Conservation (phyloP, 2,329 filamentous ascomycete genomes). For the Parastagonospora avenae region DNA sequence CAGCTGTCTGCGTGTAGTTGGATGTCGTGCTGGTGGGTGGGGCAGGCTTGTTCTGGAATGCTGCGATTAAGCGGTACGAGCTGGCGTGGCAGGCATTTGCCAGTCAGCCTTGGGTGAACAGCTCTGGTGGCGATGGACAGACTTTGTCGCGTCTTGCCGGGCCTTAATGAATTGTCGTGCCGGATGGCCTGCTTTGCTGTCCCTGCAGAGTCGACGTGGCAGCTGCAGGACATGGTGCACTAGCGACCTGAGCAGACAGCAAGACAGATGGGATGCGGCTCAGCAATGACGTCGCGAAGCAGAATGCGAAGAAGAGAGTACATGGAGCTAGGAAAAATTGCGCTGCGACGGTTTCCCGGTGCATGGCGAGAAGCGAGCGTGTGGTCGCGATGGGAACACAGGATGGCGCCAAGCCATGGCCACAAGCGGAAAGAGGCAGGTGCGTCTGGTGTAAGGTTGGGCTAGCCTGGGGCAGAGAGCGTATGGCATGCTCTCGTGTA, state of each 20-base stretch:
- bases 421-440: neutral
- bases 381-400: slow-evolving; percentile 1
- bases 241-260: slow-evolving; percentile 14
- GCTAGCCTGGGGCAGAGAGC: neutral
- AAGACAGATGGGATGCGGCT: slow-evolving; percentile 11
- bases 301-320: slow-evolving; percentile 9
- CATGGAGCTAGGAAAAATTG: slow-evolving; percentile 21
- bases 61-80: slow-evolving; percentile 23
- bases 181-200: slow-evolving; percentile 37
- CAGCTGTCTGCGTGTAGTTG: slow-evolving; percentile 43
- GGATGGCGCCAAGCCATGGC: slow-evolving; percentile 2
- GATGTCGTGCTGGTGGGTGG: slow-evolving; percentile 25
- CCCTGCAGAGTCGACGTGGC: slow-evolving; percentile 49
- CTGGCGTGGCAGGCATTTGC: slow-evolving; percentile 6
- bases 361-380: slow-evolving; percentile 14
- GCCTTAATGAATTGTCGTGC: slow-evolving; percentile 35
- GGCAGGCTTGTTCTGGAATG: slow-evolving; percentile 27
- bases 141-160: slow-evolving; percentile 32
- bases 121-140: slow-evolving; percentile 32
- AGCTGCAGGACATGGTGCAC: slow-evolving; percentile 22
- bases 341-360: slow-evolving; percentile 24
- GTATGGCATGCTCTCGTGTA: neutral
- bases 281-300: slow-evolving; percentile 15
- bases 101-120: slow-evolving; percentile 26
- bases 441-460: neutral